These are phyloP conservation scores for Colletotrichum sp. DNA, from an alignment of 2,329 filamentous ascomycete species.

Conservation along the genomic window DNA sequence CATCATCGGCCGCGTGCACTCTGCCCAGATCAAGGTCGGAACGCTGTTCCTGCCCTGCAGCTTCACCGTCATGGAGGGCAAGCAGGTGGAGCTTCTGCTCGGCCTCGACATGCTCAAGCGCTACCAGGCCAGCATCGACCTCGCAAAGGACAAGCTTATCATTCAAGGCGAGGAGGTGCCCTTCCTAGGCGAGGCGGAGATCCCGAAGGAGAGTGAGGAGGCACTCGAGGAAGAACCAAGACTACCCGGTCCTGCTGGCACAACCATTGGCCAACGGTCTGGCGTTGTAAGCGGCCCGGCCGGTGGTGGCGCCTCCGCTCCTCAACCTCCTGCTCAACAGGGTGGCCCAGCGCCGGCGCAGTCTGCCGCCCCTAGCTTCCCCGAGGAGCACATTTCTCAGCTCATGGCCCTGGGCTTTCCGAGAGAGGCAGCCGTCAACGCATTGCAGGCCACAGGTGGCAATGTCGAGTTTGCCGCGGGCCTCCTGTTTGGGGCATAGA, in stretches of 20 bases:
- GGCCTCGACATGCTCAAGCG: constrained; percentile 97
- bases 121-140: constrained; percentile 91
- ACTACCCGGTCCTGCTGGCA: constrained; percentile 85
- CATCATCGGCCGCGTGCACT: constrained; percentile 94
- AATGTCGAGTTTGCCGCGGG: constrained; percentile 90
- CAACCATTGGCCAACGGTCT: constrained; percentile 81
- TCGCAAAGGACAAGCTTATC: constrained; percentile 81
- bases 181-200: constrained; percentile 91
- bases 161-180: constrained; percentile 89
- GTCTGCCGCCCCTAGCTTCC: constrained; percentile 42
- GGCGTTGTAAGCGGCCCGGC: constrained; percentile 73
- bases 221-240: constrained; percentile 80
- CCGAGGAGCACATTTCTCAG: constrained; percentile 74
- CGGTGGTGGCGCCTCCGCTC: constrained; percentile 28
- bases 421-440: constrained; percentile 76
- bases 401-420: constrained; percentile 81
- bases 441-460: constrained; percentile 81
- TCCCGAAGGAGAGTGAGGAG: constrained; percentile 83
- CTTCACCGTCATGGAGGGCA: constrained; percentile 99
- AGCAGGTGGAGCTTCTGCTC: constrained; percentile 90
- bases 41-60: constrained; percentile 87
- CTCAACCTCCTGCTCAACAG: constrained; percentile 25
- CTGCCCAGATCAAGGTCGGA: constrained; percentile 93
- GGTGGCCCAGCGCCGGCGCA: constrained; percentile 28
- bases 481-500: constrained; percentile 67